These are phyloP conservation scores for Phytopythium ostracodes DNA, from an alignment of 352 stramenopile species.

Conservation along the genomic window DNA sequence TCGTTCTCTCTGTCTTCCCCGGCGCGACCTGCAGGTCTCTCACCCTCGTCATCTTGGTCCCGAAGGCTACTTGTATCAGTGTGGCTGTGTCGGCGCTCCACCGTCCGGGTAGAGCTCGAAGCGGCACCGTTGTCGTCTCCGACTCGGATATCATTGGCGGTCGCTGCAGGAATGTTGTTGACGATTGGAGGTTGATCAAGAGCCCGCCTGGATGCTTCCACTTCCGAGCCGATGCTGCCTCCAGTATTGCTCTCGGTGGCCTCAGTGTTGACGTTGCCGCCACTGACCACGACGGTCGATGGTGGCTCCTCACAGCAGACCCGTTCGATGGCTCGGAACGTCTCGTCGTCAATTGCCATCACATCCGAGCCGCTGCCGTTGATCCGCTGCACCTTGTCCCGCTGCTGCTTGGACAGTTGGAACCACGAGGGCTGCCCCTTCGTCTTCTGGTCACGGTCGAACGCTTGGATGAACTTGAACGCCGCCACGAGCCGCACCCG, in stretches of 20 bases:
- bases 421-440: conserved; percentile 22
- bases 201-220: not conserved
- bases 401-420: conserved; percentile 15
- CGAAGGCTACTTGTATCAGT: not conserved
- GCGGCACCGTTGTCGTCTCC: not conserved
- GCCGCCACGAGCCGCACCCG: conserved; percentile 25
- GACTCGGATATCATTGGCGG: not conserved
- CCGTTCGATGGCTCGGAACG: conserved; percentile 18
- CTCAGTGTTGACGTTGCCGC: not conserved
- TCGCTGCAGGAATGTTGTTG: not conserved
- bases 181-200: not conserved
- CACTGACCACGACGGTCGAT: not conserved
- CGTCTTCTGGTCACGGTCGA: conserved; percentile 13
- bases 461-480: conserved; percentile 22
- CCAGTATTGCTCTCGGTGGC: not conserved
- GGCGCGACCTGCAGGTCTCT: not conserved
- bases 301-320: conserved; percentile 11
- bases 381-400: conserved; percentile 15
- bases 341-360: conserved; percentile 13
- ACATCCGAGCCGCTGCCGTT: conserved; percentile 18
- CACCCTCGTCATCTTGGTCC: not conserved
- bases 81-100: not conserved
- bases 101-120: no score
- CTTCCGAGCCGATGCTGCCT: not conserved
- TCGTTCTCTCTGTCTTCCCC: conserved; percentile 17